Base-by-base conservation (phyloP, 768 basidiomycete species). In the Pisolithus albus region DNA sequence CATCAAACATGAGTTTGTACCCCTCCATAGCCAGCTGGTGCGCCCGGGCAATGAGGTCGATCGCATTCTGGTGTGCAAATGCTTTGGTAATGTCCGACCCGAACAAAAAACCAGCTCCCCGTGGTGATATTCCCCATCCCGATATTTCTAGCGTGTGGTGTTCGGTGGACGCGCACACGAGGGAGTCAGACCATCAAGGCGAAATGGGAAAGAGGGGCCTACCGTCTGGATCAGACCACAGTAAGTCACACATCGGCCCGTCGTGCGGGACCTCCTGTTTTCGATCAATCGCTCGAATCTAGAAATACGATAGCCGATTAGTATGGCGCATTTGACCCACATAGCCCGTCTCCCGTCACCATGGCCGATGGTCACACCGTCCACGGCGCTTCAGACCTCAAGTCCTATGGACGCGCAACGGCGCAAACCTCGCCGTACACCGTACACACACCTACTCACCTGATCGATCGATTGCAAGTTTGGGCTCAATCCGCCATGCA, bases 211-310 rank as follows among this genome's bases (percentile, higher is more conserved):
- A 30, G 43, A 45, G 32, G 46, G 59, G 64, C 78, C 57, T 51
- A 93, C 93, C 94, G 67, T 98, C 95, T 42, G 95, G 95, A 74
- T 98, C 95, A 53, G 94, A 96, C 95, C 95, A 98, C n/a, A 98
- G 75, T 2, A 98, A 75, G 70, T 98, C 95, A 63, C 95, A 98
- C 95, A 98, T 97, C 7, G 93, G 85, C 11, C 95, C 95, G 64
- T 98, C 95, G 67, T 98, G 95, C 24, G 95, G 95, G 21, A 98
- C 95, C 65, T 98, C 95, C 68, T 95, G 92, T 67, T 94, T 93
- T 32, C 95, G 73, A 73, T 97, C 94, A 60, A 98, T 95, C 36
- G 84, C 78, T 47, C 95, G 87, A 59, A 98, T 97, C 93, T 89
- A 66, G 48, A 26, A 54, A 23, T 51, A 47, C 50, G 37, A 50